A percentile compares a stretch with the other conserved stretches of the same genome.
Conservation (phyloP, 148 eudicot genomes). For the Cornus suecica region DNA sequence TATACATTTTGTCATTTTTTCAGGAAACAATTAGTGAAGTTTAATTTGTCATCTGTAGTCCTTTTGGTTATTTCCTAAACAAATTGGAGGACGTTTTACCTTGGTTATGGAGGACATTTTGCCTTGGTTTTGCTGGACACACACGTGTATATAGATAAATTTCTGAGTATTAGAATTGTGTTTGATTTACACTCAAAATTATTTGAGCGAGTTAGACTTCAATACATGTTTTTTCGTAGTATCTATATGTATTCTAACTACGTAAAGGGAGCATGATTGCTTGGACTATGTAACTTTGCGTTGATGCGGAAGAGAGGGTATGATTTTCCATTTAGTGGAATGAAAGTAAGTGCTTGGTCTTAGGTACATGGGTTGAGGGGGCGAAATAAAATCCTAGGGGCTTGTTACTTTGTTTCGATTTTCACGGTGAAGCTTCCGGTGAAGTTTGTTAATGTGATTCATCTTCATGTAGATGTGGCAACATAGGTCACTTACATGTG, state of each 20-base stretch:
- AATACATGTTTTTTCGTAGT: too few species aligned
- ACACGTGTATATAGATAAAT: too few species aligned
- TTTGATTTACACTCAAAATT: not conserved
- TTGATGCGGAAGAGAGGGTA: not conserved
- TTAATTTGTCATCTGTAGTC: not conserved
- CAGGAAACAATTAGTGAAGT: not conserved
- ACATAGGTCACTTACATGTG: not conserved
- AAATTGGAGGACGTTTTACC: not conserved
- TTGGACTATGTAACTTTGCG: not conserved
- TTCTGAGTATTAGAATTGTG: not conserved
- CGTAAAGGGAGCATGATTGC: not conserved
- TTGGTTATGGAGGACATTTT: too few species aligned
- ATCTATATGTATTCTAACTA: too few species aligned
- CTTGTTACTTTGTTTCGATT: not conserved
- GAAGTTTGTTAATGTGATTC: not conserved
- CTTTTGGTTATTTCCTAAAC: not conserved
- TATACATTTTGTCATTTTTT: too few species aligned
- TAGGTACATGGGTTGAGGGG: too few species aligned
- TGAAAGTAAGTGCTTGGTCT: not conserved
- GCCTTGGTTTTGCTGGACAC: not conserved
- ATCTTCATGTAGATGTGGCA: slow-evolving; percentile 6
- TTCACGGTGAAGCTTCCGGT: not conserved
- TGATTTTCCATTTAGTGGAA: not conserved
- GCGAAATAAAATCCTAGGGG: not conserved
- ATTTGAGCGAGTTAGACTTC: not conserved